A percentile compares a stretch with the other conserved stretches of the same genome.
Conservation (phyloP, 441 rosid genomes). For the Erodium moschatum region DNA sequence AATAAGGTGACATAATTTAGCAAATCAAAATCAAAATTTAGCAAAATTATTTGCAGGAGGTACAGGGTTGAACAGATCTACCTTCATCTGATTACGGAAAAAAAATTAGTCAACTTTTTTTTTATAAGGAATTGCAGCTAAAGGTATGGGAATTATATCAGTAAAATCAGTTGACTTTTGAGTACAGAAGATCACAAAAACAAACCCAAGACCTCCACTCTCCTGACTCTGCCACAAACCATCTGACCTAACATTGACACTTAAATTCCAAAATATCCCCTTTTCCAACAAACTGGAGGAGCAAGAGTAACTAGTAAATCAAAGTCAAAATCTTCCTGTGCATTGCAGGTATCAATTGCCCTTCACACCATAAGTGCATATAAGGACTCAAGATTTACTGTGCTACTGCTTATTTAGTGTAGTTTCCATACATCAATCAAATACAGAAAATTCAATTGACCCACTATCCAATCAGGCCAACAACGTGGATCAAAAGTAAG, state of each 20-base stretch:
- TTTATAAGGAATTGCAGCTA: neutral
- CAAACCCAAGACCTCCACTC: neutral
- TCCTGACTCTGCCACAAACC: neutral
- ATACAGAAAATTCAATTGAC: neutral
- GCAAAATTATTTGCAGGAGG: neutral
- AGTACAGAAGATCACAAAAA: neutral
- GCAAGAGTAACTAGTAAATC: conserved; percentile 4
- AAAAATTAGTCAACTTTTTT: neutral
- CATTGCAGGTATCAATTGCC: too few relatives aligned
- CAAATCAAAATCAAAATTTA: neutral
- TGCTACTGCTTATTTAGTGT: neutral
- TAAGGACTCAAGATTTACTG: neutral
- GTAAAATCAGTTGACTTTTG: neutral
- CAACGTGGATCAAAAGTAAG: neutral
- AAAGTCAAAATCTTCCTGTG: neutral
- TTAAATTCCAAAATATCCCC: neutral
- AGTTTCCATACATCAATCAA: neutral
- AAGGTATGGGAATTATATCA: neutral
- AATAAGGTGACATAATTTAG: neutral
- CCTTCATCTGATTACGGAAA: neutral
- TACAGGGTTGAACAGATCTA: neutral
- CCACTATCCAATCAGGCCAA: neutral
- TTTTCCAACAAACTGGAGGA: neutral
- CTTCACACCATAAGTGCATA: too few relatives aligned
- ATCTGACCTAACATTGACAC: neutral